Base-by-base conservation (phyloP, 768 basidiomycete genomes). In the Lentinula sp. region DNA sequence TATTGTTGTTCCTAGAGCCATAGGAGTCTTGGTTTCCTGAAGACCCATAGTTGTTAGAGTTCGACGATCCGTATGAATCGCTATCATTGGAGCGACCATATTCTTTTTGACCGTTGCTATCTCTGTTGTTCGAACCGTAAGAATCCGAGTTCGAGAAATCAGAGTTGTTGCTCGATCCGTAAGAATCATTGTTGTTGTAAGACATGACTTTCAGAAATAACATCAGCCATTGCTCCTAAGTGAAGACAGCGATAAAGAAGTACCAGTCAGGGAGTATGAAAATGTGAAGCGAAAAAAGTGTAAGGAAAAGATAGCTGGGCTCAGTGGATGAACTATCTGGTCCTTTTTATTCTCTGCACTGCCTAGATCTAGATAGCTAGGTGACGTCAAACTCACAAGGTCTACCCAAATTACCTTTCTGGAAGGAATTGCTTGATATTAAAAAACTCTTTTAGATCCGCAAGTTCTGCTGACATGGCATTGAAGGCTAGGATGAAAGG, bases 171-270 rank as follows among this genome's bases (percentile, higher is more conserved):
- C 10, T 28, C 10, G 56, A 54, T 54, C 60, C 60, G 21, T 57
- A 60, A 16, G 59, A 60, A 32, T 43, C 37, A 18, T 35, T 39
- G 60, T 61, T 53, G 46, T 48, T 48, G 21, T 48, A 48, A 23
- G 46, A 48, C 46, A 48, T 48, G 46, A 23, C 21, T 48, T 28
- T 28, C 28, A 28, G 28, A 28, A 28, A 28, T 28, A 28, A 28
- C 28, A 28, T 28, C 3, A 28, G 28, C 2, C 28, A 28, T 28
- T 28, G 3, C 3, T 28, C 28, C 28, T 3, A 28, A 4, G 28
- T 28, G 28, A 28, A 28, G 0, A 28, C 28, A 28, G 28, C 28
- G 3, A 28, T 28, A 28, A 28, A 28, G 3, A 28, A 28, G 9
- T 23, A 23, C 46, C 46, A 23, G 42, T 43, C n/a, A 43, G 7